Base-by-base conservation (phyloP, 345 rosid species). In the Salix udensis region DNA sequence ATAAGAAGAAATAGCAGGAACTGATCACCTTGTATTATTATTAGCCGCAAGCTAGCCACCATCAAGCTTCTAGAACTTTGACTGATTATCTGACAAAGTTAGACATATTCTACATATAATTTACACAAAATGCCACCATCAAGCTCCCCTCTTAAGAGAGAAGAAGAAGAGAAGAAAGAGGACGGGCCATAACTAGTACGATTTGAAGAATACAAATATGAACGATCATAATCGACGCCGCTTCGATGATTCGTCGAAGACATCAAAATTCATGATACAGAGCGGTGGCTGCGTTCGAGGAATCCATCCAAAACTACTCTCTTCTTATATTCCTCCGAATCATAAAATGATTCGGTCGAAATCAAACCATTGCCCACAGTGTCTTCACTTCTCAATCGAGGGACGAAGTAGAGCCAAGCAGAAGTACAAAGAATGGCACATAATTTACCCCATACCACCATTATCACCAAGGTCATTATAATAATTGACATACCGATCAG, bases 221-320 rank as follows among this genome's bases (percentile, higher is more conserved):
- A 12, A 44, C 50, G 14, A 44, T 12, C 16, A 3, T 44, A 44
- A 44, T 13, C 3, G 50, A 13, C 14, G 50, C 50, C 5, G 50
- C 50, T 13, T 9, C 13, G 12, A 8, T 3, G n/a, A 3, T n/a
- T 55, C 1, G 0, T 55, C 28, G 4, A n/a, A 1, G 1, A 26
- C 12, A 67, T 23, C 8, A 55, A 66, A 66, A 9, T 2, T 67
- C 40, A 79, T 30, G 13, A 23, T 6, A 65, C 23, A 39, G 78
- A 70, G 70, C 88, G 85, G 73, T 78, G 89, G 64, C 78, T 82
- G 71, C 97, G 89, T 34, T 88, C 86, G 15, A 92, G 93, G 79
- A 94, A 77, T 24, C 97, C 98, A 26, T 89, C 91, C 82, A 91
- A 65, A 68, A 91, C 87, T 84, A 92, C 94, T 77, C 76, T 90